Evolutionary conservation across 2,329 filamentous ascomycete genomes (phyloP), one percentile per base, ranked within the genome.

Genomic region (Sordariomycetes sp.): DNA sequence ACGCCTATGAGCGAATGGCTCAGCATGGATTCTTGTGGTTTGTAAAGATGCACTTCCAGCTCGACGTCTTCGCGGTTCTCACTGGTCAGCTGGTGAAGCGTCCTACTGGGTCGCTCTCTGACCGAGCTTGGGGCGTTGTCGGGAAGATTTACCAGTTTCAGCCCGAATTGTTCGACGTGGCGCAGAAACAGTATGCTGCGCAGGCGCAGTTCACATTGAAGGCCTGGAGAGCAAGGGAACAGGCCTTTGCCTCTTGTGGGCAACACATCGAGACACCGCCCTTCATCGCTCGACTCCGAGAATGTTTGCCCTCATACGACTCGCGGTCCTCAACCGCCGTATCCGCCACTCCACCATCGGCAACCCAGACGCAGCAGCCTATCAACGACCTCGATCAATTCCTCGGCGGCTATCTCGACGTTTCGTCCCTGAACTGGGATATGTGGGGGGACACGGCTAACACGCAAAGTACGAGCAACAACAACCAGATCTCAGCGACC

Each of bases 1-100:
- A 54, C 8, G 53, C 66, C 10, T 70, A 70, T 42, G 48, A 58
- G 18, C 46, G 58, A 3, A 55, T 66, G 42, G 51, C 55, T 14
- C 54, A 61, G 17, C 58, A 55, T 1, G 66, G 68, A 2, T 77
- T 75, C 46, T 45, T 68, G 9, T 78, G 73, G 73, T 75, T 68
- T 42, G 57, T 66, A 47, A 63, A 64, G 39, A 53, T 58, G 17
- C 66, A 74, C 44, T 74, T 77, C 48, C 71, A 75, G 44, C 51
- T 69, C 31, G 72, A 74, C 36, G 54, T 75, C 17, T 70, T 76
- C 39, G 55, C 67, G 24, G 73, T 72, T 46, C 60, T 75, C 48
- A 64, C 66, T 0, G 68, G 68, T 5, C 68, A 75, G 45, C 61
- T 78, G 10, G 65, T 61, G 40, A 58, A 63, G 21, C 65, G 68